Conservation (phyloP, 768 basidiomycete species). For the Melanogaster broomeanus region DNA sequence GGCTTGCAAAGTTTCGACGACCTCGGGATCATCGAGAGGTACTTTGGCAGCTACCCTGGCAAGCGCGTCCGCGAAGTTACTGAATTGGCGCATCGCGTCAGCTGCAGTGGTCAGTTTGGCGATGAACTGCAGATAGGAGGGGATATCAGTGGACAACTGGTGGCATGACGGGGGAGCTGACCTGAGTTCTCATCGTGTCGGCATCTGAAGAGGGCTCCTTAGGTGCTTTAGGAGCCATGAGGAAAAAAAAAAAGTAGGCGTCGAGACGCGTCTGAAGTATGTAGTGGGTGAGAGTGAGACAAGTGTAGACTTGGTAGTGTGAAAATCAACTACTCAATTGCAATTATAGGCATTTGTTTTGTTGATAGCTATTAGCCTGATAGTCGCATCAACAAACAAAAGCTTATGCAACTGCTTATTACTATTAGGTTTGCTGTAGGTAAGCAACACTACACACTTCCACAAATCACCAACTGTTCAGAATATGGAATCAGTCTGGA, state of each 20-base stretch:
- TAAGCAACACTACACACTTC: no score
- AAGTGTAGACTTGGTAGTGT: slow-evolving; percentile 41
- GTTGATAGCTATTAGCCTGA: slow-evolving; percentile 41
- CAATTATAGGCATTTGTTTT: slow-evolving; percentile 42
- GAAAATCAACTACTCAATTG: slow-evolving; percentile 39
- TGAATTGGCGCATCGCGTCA: slow-evolving; percentile 62
- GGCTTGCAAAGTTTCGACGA: slow-evolving; percentile 27
- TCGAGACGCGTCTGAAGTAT: slow-evolving; percentile 28
- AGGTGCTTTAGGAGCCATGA: slow-evolving; percentile 26
- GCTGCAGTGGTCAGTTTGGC: slow-evolving; percentile 57
- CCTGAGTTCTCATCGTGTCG: slow-evolving; percentile 32
- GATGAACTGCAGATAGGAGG: slow-evolving; percentile 48
- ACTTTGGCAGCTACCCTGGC: slow-evolving; percentile 47
- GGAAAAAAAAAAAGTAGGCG: slow-evolving; percentile 5
- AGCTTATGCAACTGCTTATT: no score
- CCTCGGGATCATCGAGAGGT: slow-evolving; percentile 33
- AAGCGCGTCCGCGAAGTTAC: slow-evolving; percentile 60
- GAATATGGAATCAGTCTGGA: no score
- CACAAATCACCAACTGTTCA: no score
- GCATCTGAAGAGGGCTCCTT: slow-evolving; percentile 27
- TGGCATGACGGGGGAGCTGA: slow-evolving; percentile 18
- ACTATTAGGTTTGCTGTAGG: no score
- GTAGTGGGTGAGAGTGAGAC: slow-evolving; percentile 31
- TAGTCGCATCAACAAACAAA: no score
- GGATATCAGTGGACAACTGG: slow-evolving; percentile 14